A percentile compares a stretch with the other conserved stretches of the same genome.
Conservation (phyloP, 176 grass and related monocot genomes). For the Luzula sylvatica region DNA sequence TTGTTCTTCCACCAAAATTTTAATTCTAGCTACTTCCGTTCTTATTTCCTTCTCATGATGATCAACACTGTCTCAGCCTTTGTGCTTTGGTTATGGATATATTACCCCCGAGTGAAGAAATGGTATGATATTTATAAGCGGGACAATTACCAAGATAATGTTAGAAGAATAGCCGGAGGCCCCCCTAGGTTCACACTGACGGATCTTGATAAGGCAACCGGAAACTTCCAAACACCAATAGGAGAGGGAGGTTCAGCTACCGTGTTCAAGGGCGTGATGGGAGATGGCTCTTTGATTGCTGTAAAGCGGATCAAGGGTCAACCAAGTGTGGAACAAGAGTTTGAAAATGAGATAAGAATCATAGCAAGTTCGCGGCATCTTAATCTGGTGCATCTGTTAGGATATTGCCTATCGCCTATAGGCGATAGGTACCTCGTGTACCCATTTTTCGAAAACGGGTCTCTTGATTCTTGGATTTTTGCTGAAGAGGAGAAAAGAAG, state of each 20-base stretch:
- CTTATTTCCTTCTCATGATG: neutral
- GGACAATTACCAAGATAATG: neutral
- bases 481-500: too few relatives aligned
- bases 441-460: too few relatives aligned
- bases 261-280: conserved; percentile 39
- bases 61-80: neutral
- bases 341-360: too few relatives aligned
- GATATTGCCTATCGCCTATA: conserved; percentile 46
- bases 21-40: too few relatives aligned
- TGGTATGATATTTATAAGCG: neutral
- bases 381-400: conserved; percentile 36
- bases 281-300: conserved; percentile 41
- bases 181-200: neutral
- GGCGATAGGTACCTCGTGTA: conserved; percentile 12
- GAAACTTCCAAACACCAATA: too few relatives aligned
- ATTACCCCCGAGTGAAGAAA: neutral
- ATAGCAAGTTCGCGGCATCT: conserved; percentile 30
- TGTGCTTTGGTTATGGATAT: too few relatives aligned
- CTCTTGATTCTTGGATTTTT: too few relatives aligned
- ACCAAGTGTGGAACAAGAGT: too few relatives aligned
- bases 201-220: conserved; percentile 1
- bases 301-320: conserved; percentile 48
- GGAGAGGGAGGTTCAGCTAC: too few relatives aligned
- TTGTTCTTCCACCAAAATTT: neutral
- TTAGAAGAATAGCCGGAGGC: neutral